Conservation (phyloP, 2,329 filamentous ascomycete species). For the Penicillium sp. region DNA sequence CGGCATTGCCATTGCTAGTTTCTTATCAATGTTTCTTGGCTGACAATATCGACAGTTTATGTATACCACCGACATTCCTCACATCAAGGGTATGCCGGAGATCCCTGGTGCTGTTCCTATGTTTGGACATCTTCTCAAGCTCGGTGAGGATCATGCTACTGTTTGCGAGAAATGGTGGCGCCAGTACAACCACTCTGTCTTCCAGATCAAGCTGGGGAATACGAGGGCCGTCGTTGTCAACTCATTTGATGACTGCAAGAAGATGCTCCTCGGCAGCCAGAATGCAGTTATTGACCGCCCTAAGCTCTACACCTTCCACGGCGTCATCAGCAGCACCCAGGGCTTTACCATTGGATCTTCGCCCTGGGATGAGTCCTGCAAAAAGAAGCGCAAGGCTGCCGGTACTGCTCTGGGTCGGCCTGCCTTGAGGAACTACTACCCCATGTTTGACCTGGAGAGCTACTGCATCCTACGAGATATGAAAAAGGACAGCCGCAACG, state of each 20-base stretch:
- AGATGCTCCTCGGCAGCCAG: conserved; percentile 68
- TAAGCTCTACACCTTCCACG: conserved; percentile 72
- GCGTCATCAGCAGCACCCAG: conserved; percentile 66
- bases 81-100: conserved; percentile 56
- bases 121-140: conserved; percentile 57
- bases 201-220: conserved; percentile 48
- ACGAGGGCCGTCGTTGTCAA: conserved; percentile 68
- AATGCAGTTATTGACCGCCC: conserved; percentile 71
- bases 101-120: conserved; percentile 55
- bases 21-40: no score
- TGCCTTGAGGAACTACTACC: conserved; percentile 68
- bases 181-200: conserved; percentile 56
- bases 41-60: not conserved
- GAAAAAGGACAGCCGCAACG: conserved; percentile 57
- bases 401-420: conserved; percentile 70
- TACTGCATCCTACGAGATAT: conserved; percentile 67
- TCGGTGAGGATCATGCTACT: conserved; percentile 54
- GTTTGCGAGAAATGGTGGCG: conserved; percentile 53
- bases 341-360: conserved; percentile 76
- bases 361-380: conserved; percentile 74
- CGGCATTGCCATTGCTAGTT: no score
- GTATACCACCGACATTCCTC: conserved; percentile 50
- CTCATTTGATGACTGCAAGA: conserved; percentile 64
- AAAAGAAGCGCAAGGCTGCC: conserved; percentile 67
- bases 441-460: conserved; percentile 71